Percentiles rank a stretch among this genome's conserved stretches.
phyloP scores from a whole-genome alignment of 2,329 filamentous ascomycete genomes.

The Hypoxylon sp. region DNA sequence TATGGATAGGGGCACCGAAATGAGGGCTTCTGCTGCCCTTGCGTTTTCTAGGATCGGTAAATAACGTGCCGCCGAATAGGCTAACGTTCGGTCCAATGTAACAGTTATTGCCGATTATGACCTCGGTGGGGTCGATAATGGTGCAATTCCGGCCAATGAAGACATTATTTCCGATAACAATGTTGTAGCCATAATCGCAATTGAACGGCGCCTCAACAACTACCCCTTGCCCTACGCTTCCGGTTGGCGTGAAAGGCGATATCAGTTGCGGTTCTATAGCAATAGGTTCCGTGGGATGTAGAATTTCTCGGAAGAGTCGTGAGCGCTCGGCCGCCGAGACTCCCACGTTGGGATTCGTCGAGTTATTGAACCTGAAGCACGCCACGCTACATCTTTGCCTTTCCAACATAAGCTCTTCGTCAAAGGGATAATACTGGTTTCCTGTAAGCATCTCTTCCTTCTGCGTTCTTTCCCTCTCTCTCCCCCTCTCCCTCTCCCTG shows the following conservation, averaged over 20 bases:
- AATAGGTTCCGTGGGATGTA: conserved; percentile 70
- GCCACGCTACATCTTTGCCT: conserved; percentile 86
- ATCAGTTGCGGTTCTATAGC: conserved; percentile 67
- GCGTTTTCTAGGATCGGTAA: conserved; percentile 77
- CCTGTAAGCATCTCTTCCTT: conserved; percentile 92
- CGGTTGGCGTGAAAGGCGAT: conserved; percentile 65
- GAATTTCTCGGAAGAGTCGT: conserved; percentile 77
- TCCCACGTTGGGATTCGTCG: conserved; percentile 78
- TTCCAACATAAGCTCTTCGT: conserved; percentile 81
- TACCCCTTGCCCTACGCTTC: conserved; percentile 77
- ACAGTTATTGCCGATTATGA: conserved; percentile 82
- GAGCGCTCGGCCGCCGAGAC: conserved; percentile 76
- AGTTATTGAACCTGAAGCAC: conserved; percentile 88
- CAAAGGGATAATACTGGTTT: conserved; percentile 82
- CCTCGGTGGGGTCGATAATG: conserved; percentile 86
- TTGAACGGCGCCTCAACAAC: conserved; percentile 88
- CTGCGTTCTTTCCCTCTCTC: conserved; percentile 66
- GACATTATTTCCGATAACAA: conserved; percentile 86
- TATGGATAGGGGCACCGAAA: conserved; percentile 76
- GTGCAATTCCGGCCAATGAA: conserved; percentile 85
- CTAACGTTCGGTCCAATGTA: conserved; percentile 87
- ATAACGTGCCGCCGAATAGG: conserved; percentile 80
- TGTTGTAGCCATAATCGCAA: conserved; percentile 97
- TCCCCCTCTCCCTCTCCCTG: conserved; percentile 51
- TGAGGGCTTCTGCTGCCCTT: conserved; percentile 80